These are phyloP conservation scores for Gloeostereum incarnatum DNA, from an alignment of 768 basidiomycete species.

Conservation along the genomic window DNA sequence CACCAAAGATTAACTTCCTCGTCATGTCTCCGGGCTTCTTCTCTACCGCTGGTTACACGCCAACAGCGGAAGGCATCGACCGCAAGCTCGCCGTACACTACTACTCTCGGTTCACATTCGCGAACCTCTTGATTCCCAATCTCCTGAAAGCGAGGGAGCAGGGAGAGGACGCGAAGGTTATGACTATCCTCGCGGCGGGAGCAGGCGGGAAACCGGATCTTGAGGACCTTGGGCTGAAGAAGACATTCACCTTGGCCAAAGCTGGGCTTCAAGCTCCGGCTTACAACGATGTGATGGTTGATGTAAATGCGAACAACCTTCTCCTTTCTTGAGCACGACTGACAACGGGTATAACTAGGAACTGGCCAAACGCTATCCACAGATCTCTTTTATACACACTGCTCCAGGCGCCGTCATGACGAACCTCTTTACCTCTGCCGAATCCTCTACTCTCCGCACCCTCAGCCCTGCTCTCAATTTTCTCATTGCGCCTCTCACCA, in stretches of 20 bases:
- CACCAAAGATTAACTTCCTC: constrained; percentile 24
- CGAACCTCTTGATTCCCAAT: constrained; percentile 23
- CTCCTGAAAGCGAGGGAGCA: constrained; percentile 20
- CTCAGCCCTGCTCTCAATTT: not conserved
- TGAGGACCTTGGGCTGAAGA: constrained; percentile 27
- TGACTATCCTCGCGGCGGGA: constrained; percentile 23
- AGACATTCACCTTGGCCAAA: constrained; percentile 15
- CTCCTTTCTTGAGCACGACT: not conserved
- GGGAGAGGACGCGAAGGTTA: constrained; percentile 27
- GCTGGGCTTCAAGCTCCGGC: constrained; percentile 14
- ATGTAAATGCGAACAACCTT: constrained; percentile 16
- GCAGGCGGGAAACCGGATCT: constrained; percentile 18
- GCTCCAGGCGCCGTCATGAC: not conserved
- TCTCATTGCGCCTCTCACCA: not conserved
- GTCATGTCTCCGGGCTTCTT: constrained; percentile 24
- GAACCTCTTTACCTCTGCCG: not conserved
- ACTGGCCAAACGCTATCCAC: not conserved
- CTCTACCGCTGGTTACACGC: constrained; percentile 18
- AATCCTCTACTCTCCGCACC: not conserved
- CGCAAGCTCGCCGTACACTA: constrained; percentile 25
- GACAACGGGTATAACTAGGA: not conserved
- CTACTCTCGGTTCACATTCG: constrained; percentile 30
- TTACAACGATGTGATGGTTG: constrained; percentile 26
- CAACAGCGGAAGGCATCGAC: constrained; percentile 29
- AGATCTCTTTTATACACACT: not conserved